Base-by-base conservation (phyloP, 2,329 filamentous ascomycete genomes). In the Coniosporium tulheliwenetii region DNA sequence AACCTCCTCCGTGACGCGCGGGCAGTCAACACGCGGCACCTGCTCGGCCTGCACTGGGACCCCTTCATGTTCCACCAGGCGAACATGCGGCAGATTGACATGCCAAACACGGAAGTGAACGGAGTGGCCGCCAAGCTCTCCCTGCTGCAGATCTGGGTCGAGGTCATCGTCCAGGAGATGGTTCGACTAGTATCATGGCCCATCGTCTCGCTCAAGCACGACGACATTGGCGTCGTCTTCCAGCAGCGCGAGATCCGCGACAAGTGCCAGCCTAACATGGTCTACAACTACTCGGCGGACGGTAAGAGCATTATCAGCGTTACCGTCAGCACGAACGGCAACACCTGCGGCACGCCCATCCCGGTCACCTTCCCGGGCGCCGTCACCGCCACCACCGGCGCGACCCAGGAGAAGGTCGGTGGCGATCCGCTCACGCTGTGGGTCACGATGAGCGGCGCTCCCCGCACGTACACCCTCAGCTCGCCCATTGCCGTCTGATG, bases 21-120 rank as follows among this genome's bases (percentile, higher is more conserved):
- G 39, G 53, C 59, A 5, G 71, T 70, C 37, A 75, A 73, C 39
- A 67, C 70, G 30, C 66, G 72, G 30, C 69, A 77, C 49, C 58
- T 78, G 15, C 63, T 78, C 32, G 67, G 65, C 10, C 62, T 79
- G 5, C 66, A 69, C 45, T 68, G 66, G 46, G 73, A 74, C 39
- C 59, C 64, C 26, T 75, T 69, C 61, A 77, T 77, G 73, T 76
- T 79, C 62, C 75, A 79, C 54, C 74, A 79, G 57, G 72, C 73
- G 43, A 79, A 79, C 51, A 47, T 64, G 44, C 67, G 73, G 41
- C 66, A 69, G 36, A 58, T 59, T 2, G 72, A 71, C 40, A 62
- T 67, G 39, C 53, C 56, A 2, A 50, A 55, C 2, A 65, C 67
- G 38, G 68, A 63, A 8, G 59, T 75, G 39, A 72, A 73, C 43